Evolutionary conservation across 192 early-diverging fungal species (phyloP).

Genomic region (Coemansia sp.): DNA sequence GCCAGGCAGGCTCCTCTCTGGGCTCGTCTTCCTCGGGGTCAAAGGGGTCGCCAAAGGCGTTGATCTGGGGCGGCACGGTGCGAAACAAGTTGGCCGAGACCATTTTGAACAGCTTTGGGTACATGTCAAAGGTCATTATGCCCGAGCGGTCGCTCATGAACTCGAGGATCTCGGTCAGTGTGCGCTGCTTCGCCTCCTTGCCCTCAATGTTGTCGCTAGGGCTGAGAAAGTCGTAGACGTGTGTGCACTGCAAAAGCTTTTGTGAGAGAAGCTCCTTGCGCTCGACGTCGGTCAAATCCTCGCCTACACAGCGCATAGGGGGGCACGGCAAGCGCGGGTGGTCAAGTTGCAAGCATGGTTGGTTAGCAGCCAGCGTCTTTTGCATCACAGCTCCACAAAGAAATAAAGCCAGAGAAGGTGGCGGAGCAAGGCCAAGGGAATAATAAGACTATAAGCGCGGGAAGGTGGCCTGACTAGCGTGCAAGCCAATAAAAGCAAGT

Average conservation of each 20-base stretch:
- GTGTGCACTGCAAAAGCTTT: conserved; percentile 89
- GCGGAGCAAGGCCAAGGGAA: background rate
- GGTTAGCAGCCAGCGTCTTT: conserved; percentile 13
- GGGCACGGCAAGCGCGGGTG: conserved; percentile 4
- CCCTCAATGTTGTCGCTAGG: conserved; percentile 80
- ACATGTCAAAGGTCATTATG: conserved; percentile 84
- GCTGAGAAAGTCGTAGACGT: conserved; percentile 96
- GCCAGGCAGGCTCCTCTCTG: conserved; percentile 94
- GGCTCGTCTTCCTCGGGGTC: conserved; percentile 99
- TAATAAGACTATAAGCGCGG: background rate
- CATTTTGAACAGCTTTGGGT: conserved; percentile 93
- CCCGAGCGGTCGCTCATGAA: conserved; percentile 88
- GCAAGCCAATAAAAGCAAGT: conserved; percentile 1
- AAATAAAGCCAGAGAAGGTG: background rate
- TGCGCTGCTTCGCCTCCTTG: conserved; percentile 94
- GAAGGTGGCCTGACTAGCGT: background rate
- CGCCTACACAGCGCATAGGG: conserved; percentile 18
- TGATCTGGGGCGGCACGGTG: conserved; percentile 93
- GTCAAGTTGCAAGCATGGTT: conserved; percentile 6
- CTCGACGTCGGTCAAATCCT: conserved; percentile 77
- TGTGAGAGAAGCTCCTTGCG: conserved; percentile 84
- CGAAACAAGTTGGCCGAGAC: conserved; percentile 94
- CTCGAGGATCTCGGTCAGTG: conserved; percentile 88
- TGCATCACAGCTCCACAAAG: conserved; percentile 10
- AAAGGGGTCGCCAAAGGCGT: conserved; percentile 92